phyloP scores from a whole-genome alignment of 176 grass and related monocot species.

The Themeda triandra region DNA sequence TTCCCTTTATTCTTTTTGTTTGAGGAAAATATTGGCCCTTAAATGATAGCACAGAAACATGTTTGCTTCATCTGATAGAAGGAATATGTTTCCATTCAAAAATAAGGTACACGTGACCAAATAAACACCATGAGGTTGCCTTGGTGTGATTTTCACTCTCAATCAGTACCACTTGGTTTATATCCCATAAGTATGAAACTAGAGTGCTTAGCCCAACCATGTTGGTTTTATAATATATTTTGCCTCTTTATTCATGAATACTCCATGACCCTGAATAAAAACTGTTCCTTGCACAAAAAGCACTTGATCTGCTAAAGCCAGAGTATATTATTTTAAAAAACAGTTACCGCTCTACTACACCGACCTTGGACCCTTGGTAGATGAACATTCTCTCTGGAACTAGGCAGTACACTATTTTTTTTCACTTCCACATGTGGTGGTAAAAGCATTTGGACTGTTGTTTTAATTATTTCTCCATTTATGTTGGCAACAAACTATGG shows the following conservation, averaged over 20 bases:
- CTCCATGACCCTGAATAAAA: not conserved
- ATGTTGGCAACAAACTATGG: not conserved
- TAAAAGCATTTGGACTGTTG: not conserved
- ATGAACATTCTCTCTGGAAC: conserved; percentile 1
- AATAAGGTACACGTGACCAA: not conserved
- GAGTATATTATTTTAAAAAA: not conserved
- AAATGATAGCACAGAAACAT: not conserved
- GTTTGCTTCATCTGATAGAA: not conserved
- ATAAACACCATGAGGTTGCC: not conserved
- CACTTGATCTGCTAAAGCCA: not conserved
- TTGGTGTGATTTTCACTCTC: not conserved
- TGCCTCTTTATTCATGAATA: not conserved
- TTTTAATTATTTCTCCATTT: not conserved
- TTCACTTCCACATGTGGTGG: not conserved
- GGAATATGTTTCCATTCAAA: not conserved
- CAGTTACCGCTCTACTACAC: too few species aligned
- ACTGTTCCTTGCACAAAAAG: not conserved
- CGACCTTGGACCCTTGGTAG: too few species aligned
- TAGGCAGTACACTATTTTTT: not conserved
- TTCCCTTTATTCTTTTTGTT: not conserved
- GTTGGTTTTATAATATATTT: not conserved
- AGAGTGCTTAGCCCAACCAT: not conserved
- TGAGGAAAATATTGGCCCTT: not conserved
- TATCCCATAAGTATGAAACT: not conserved
- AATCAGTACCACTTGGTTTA: not conserved